Percentiles rank a stretch among this genome's conserved stretches.
Evolutionary conservation across 2,329 filamentous ascomycete genomes (phyloP).

Genomic region (Microsporum ferrugineum): DNA sequence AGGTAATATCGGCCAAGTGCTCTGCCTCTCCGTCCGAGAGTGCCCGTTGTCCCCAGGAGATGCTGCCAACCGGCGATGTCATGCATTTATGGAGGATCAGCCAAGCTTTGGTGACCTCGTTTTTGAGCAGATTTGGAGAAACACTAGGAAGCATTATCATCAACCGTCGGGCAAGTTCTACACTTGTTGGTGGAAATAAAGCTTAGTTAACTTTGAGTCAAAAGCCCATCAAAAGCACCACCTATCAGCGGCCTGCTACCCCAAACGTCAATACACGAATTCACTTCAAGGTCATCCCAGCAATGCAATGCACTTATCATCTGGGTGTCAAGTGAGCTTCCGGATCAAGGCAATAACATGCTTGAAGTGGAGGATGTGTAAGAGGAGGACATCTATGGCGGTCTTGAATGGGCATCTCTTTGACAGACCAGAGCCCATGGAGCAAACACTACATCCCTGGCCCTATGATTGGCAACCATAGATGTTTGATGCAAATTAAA

Average conservation of each 20-base stretch:
- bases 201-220: too few relatives aligned
- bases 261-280: neutral
- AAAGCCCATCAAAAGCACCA: neutral
- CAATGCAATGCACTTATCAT: neutral
- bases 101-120: neutral
- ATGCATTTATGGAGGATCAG: neutral
- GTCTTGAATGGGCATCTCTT: neutral
- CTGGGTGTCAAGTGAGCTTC: neutral
- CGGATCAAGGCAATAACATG: neutral
- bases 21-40: neutral
- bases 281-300: neutral
- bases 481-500: neutral
- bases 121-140: neutral
- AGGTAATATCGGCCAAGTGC: neutral
- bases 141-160: neutral
- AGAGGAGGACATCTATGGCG: neutral
- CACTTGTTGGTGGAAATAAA: constrained; percentile 1
- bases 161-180: neutral
- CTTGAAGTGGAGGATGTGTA: neutral
- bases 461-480: neutral
- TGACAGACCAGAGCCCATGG: neutral
- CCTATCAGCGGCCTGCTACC: neutral
- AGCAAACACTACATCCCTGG: neutral
- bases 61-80: neutral
- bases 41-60: too few relatives aligned